Evolutionary conservation across 805 yeast species (phyloP).

Genomic region (Candida schatavii): DNA sequence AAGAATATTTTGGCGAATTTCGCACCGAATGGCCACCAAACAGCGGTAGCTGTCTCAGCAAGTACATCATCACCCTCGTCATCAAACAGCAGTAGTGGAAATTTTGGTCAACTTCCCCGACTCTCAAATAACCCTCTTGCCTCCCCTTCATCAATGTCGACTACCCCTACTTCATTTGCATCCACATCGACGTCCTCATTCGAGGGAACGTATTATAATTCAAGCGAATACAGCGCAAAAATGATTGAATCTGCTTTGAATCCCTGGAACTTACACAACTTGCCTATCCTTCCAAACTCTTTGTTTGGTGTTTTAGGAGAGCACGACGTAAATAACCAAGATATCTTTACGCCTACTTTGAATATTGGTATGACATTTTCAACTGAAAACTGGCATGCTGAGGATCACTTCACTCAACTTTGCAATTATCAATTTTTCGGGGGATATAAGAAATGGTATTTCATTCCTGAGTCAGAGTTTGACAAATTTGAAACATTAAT

Average conservation of each 20-base stretch:
- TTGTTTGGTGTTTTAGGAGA: conserved; percentile 43
- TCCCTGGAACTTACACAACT: conserved; percentile 60
- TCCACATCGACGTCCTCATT: neutral
- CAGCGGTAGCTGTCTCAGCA: conserved; percentile 1
- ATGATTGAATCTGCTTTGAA: conserved; percentile 23
- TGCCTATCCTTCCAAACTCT: conserved; percentile 50
- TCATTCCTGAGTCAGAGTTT: conserved; percentile 56
- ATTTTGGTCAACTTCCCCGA: neutral
- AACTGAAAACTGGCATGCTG: conserved; percentile 54
- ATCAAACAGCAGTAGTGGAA: neutral
- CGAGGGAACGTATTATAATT: conserved; percentile 15
- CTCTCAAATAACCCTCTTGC: neutral
- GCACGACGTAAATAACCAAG: conserved; percentile 41
- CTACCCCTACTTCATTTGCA: neutral
- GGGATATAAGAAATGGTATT: conserved; percentile 55
- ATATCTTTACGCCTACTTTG: conserved; percentile 42
- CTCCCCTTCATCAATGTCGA: neutral
- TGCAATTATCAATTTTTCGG: conserved; percentile 58
- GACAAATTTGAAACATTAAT: conserved; percentile 48
- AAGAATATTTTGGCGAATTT: conserved; percentile 20
- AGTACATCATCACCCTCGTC: conserved; percentile 4
- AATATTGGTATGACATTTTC: conserved; percentile 54
- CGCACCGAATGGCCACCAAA: conserved; percentile 9
- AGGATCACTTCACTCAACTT: conserved; percentile 57
- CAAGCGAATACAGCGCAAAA: conserved; percentile 17